Percentiles rank a stretch among this genome's conserved stretches.
Conservation (phyloP, 768 basidiomycete genomes). For the Suillus sp. region DNA sequence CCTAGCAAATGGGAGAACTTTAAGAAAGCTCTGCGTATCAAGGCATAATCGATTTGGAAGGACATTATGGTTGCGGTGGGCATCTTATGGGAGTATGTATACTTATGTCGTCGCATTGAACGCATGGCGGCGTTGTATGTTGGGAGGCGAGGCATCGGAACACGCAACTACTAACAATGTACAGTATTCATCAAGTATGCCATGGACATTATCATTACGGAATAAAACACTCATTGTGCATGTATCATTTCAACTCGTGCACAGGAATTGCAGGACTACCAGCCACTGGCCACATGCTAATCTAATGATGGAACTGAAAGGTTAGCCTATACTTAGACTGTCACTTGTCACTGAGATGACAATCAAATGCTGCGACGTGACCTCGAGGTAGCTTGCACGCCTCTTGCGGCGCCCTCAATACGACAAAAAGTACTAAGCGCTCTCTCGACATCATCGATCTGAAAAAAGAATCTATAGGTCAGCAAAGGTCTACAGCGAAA, state of each 20-base stretch:
- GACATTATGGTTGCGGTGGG: constrained; percentile 24
- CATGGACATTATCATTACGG: not conserved
- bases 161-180: constrained; percentile 25
- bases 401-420: not conserved
- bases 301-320: not conserved
- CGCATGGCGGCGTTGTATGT: constrained; percentile 3
- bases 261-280: not conserved
- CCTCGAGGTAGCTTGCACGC: not conserved
- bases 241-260: not conserved
- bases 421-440: too few relatives aligned
- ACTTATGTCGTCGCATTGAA: constrained; percentile 15
- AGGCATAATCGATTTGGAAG: constrained; percentile 23
- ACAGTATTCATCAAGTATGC: constrained; percentile 28
- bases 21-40: constrained; percentile 31
- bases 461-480: not conserved
- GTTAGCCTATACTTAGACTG: not conserved
- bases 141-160: not conserved
- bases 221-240: not conserved
- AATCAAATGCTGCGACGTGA: not conserved
- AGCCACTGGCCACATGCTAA: not conserved
- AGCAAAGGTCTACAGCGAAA: not conserved
- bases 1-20: constrained; percentile 36
- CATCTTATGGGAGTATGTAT: constrained; percentile 20
- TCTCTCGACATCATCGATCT: not conserved
- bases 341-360: not conserved